These are phyloP conservation scores for Nothophytophthora sp. DNA, from an alignment of 352 stramenopile genomes.

Conservation along the genomic window DNA sequence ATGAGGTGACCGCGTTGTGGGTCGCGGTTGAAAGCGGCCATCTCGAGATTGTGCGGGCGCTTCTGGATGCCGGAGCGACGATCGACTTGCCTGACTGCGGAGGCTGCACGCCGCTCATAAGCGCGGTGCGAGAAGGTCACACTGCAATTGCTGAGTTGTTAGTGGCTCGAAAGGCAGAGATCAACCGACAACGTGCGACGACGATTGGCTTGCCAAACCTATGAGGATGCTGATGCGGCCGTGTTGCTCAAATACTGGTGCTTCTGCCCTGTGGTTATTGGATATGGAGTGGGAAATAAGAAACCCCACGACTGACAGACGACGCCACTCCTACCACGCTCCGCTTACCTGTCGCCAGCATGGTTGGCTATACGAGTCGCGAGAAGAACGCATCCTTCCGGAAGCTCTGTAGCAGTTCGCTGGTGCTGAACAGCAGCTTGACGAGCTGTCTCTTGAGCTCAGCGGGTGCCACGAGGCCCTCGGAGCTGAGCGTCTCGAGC, in stretches of 20 bases:
- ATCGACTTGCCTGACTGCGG: constrained; percentile 6
- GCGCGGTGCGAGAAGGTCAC: constrained; percentile 14
- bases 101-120: constrained; percentile 11
- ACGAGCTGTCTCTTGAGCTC: constrained; percentile 78
- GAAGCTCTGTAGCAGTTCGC: constrained; percentile 72
- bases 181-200: constrained; percentile 15
- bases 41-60: constrained; percentile 4
- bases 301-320: neutral
- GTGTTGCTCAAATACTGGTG: no score
- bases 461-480: constrained; percentile 55
- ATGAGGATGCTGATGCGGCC: no score
- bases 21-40: constrained; percentile 18
- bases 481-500: constrained; percentile 69
- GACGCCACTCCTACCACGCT: neutral
- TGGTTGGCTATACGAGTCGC: constrained; percentile 53
- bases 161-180: constrained; percentile 7
- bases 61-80: constrained; percentile 16
- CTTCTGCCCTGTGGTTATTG: neutral
- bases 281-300: no score
- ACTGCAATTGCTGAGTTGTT: constrained; percentile 6
- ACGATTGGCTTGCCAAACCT: no score
- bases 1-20: constrained; percentile 11
- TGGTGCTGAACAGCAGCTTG: constrained; percentile 71
- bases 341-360: neutral
- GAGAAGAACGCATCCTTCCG: constrained; percentile 76